Evolutionary conservation across 768 basidiomycete genomes (phyloP).

Genomic region (Amanita fuliginea): DNA sequence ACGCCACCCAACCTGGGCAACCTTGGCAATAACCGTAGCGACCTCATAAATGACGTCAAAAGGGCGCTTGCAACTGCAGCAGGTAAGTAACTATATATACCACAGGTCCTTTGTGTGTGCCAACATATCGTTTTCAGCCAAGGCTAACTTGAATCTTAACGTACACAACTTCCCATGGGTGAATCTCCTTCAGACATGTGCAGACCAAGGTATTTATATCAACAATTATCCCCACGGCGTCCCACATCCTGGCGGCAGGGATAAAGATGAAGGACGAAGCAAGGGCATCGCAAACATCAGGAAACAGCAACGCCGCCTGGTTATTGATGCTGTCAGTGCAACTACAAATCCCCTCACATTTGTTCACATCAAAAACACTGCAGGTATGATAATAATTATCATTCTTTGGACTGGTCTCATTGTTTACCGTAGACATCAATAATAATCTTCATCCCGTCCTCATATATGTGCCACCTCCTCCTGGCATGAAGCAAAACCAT

Average conservation of each 20-base stretch:
- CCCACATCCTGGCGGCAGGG: background rate
- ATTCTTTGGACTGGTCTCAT: background rate
- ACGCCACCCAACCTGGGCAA: too few relatives aligned
- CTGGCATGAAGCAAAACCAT: background rate
- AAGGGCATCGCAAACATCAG: background rate
- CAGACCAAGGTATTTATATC: background rate
- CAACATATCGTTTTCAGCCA: background rate
- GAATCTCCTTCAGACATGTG: background rate
- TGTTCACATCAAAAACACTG: background rate
- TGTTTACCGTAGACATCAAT: background rate
- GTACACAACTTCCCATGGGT: background rate
- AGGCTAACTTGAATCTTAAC: background rate
- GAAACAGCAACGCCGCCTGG: background rate
- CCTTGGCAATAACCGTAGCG: background rate
- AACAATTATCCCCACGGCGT: background rate
- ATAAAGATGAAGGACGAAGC: background rate
- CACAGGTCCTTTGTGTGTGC: background rate
- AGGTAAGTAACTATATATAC: background rate
- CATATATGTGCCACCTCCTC: background rate
- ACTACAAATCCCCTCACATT: background rate
- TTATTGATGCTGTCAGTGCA: background rate
- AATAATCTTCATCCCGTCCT: background rate
- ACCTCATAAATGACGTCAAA: background rate
- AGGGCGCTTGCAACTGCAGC: background rate
- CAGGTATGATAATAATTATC: too few relatives aligned